A percentile compares a stretch with the other conserved stretches of the same genome.
phyloP scores from a whole-genome alignment of 768 basidiomycete genomes.

The Lanmaoa pseudosensibilis region DNA sequence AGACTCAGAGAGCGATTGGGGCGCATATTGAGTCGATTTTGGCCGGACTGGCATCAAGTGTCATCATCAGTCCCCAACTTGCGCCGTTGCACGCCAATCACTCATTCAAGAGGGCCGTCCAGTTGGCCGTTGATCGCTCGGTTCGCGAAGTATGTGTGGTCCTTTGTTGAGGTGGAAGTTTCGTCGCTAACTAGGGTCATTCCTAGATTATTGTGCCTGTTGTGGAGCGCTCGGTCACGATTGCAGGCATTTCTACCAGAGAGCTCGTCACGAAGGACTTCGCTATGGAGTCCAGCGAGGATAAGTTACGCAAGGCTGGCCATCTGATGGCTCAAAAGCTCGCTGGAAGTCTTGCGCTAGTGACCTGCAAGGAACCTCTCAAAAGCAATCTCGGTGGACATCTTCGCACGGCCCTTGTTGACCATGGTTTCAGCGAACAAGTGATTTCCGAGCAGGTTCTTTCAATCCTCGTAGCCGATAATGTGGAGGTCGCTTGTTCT shows the following conservation, averaged over 20 bases:
- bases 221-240: constrained; percentile 96
- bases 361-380: constrained; percentile 97
- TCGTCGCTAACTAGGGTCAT: background rate
- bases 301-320: constrained; percentile 86
- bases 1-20: constrained; percentile 66
- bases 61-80: constrained; percentile 77
- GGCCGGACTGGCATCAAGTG: constrained; percentile 62
- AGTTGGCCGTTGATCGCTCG: constrained; percentile 88
- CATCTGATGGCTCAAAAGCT: constrained; percentile 97
- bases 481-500: constrained; percentile 88
- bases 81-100: constrained; percentile 74
- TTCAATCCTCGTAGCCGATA: constrained; percentile 81
- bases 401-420: constrained; percentile 76
- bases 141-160: constrained; percentile 75
- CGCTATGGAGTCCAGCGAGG: constrained; percentile 87
- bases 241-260: constrained; percentile 95
- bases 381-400: constrained; percentile 89
- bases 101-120: constrained; percentile 86
- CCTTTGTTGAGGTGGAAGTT: background rate
- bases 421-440: constrained; percentile 89
- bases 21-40: constrained; percentile 84
- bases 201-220: constrained; percentile 90
- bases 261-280: constrained; percentile 97
- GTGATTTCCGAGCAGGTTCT: constrained; percentile 81
- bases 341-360: constrained; percentile 92